Percentiles rank a stretch among this genome's conserved stretches.
Evolutionary conservation across 352 stramenopile genomes (phyloP).

Genomic region (Phytophthora ohioensis): DNA sequence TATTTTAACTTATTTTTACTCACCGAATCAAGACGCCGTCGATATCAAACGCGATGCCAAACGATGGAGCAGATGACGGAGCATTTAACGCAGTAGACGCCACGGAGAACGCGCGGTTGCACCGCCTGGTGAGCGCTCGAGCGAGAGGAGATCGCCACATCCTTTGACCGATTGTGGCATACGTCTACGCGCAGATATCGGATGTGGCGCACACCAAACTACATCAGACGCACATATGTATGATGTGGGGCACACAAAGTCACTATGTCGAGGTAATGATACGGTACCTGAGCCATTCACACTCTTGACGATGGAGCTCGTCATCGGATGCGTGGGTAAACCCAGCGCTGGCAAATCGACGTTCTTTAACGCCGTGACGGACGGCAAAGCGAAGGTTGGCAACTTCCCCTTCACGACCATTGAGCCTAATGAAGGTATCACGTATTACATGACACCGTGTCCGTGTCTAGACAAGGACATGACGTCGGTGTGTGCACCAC

Average conservation of each 20-base stretch:
- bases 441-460: slow-evolving; percentile 90
- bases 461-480: slow-evolving; percentile 76
- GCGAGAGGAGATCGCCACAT: slow-evolving; percentile 33
- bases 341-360: slow-evolving; percentile 90
- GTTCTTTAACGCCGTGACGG: slow-evolving; percentile 92
- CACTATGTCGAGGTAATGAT: slow-evolving; percentile 15
- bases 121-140: slow-evolving; percentile 14
- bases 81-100: neutral
- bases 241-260: slow-evolving; percentile 16
- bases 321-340: slow-evolving; percentile 91
- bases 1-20: neutral
- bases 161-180: neutral
- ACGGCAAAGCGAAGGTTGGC: slow-evolving; percentile 88
- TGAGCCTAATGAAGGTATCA: slow-evolving; percentile 90
- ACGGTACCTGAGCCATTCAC: slow-evolving; percentile 12
- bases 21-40: slow-evolving; percentile 92
- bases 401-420: slow-evolving; percentile 93
- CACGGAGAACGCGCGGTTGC: slow-evolving; percentile 22
- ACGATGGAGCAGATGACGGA: slow-evolving; percentile 36
- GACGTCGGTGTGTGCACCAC: slow-evolving; percentile 65
- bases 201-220: too few species aligned
- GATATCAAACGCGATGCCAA: slow-evolving; percentile 93
- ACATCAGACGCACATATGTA: neutral
- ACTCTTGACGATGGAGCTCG: slow-evolving; percentile 69
- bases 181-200: neutral